Base-by-base conservation (phyloP, 2,329 filamentous ascomycete species). In the Mycosphaerella arachidis region DNA sequence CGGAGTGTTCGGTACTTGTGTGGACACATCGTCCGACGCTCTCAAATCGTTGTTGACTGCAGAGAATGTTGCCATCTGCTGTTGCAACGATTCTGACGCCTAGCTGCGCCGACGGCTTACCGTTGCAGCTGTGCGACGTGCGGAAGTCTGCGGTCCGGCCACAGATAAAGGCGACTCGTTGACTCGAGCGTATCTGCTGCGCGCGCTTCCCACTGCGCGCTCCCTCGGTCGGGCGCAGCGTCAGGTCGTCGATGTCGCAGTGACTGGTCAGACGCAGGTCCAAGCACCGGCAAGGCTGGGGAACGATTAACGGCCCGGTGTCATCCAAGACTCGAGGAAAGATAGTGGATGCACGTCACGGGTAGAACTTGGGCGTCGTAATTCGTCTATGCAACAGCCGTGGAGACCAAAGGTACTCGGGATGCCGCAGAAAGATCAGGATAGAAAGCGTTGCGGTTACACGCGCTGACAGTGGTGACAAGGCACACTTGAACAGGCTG, bases 1-100 rank as follows among this genome's bases (percentile, higher is more conserved):
- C 60, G 79, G 83, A 27, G 84, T 86, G 7, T 80, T 81, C n/a
- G 84, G 80, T 50, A 80, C 82, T 55, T 77, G 79, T 65, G 82
- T 82, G 53, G 77, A 72, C 55, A 77, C 76, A 58, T 68, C 70
- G 20, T 80, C 75, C 18, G 74, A 74, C 48, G 75, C 73, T 56
- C 53, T 43, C 29, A 61, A 59, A 53, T 37, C 56, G 52, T 54
- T 60, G 50, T 68, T 65, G 51, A 67, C 63, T 29, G 68, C 57
- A 35, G 70, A 81, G 79, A 72, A 87, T 20, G 66, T 58, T 54
- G 67, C 68, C 68, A 70, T 71, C 55, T 67, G 64, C 50, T 53
- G 24, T 48, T 45, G 46, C 56, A 56, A 53, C 59, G 27, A 37
- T 29, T 52, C 40, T 56, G 40, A 33, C 55, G 43, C 29, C 43